Evolutionary conservation across 192 early-diverging fungal species (phyloP), one percentile per base, ranked within the genome.

Genomic region (Jimgerdemannia lactiflua): DNA sequence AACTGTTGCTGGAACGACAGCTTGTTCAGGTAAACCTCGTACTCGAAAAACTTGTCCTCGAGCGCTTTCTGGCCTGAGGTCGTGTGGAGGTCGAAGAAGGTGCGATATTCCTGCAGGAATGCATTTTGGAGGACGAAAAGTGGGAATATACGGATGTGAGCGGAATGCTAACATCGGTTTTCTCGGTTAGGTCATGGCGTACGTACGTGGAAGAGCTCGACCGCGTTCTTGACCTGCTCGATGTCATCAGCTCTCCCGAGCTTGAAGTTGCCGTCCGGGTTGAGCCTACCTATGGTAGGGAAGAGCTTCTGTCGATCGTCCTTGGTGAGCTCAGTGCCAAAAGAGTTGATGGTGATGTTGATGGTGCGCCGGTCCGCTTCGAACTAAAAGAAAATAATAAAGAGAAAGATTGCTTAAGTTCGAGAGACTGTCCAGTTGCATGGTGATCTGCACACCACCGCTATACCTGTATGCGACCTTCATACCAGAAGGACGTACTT

Each of bases 271-370:
- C 96, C 97, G 71, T 98, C 96, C 4, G 98, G 98, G 79, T 94
- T 98, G 77, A 99, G 86, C 74, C 89, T 90, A 65, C 98, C 98
- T 74, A 93, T 85, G 42, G 88, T 91, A 39, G 98, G 98, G 83
- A 95, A 98, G 71, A 99, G 88, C 85, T 96, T 98, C 70, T 88
- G 85, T 10, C 98, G 94, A 79, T 99, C 98, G 74, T 99, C 97
- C 79, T 98, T 99, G 43, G 92, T 89, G 42, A 99, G 86, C 83
- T 99, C 98, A 3, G 98, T 99, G 76, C 95, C 92, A 80, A 99
- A 95, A 4, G 96, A 98, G 87, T 99, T 99, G 84, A 99, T 97
- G 42, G 98, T 99, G 74, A 99, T 99, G 83, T 98, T 99, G 78
- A 99, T 91, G 41, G 96, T 92, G 49, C 98, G 92, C 44, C 98